Percentiles rank a stretch among this genome's conserved stretches.
These are phyloP conservation scores for Pichia cabralensis DNA, from an alignment of 805 yeast genomes.

Conservation along the genomic window DNA sequence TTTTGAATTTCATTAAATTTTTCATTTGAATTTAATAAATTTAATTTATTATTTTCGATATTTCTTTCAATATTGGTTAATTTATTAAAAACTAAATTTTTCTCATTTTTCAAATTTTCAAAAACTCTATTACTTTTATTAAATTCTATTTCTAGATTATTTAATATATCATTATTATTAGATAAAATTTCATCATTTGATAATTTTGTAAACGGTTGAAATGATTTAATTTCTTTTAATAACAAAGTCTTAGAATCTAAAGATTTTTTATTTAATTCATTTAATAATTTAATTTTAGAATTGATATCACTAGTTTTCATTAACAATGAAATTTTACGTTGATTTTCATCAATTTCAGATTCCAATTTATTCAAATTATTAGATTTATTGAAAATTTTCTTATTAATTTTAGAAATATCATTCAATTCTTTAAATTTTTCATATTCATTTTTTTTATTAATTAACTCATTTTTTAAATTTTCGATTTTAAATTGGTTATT, in stretches of 20 bases:
- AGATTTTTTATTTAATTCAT: slow-evolving; percentile 11
- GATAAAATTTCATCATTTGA: slow-evolving; percentile 2
- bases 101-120: neutral
- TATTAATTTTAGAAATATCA: slow-evolving; percentile 22
- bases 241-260: slow-evolving; percentile 13
- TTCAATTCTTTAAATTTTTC: slow-evolving; percentile 20
- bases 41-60: neutral
- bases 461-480: slow-evolving; percentile 34
- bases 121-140: neutral
- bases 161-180: slow-evolving; percentile 2
- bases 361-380: slow-evolving; percentile 29
- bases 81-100: neutral
- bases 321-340: slow-evolving; percentile 38
- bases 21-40: neutral
- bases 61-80: neutral
- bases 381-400: slow-evolving; percentile 30
- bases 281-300: slow-evolving; percentile 36
- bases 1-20: slow-evolving; percentile 2
- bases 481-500: slow-evolving; percentile 39
- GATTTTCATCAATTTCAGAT: slow-evolving; percentile 40
- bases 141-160: too few relatives aligned
- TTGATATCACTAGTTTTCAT: slow-evolving; percentile 50
- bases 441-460: slow-evolving; percentile 28
- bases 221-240: neutral
- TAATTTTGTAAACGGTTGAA: neutral